Conservation (phyloP, 2,329 filamentous ascomycete genomes). For the Aspergillus sp. region DNA sequence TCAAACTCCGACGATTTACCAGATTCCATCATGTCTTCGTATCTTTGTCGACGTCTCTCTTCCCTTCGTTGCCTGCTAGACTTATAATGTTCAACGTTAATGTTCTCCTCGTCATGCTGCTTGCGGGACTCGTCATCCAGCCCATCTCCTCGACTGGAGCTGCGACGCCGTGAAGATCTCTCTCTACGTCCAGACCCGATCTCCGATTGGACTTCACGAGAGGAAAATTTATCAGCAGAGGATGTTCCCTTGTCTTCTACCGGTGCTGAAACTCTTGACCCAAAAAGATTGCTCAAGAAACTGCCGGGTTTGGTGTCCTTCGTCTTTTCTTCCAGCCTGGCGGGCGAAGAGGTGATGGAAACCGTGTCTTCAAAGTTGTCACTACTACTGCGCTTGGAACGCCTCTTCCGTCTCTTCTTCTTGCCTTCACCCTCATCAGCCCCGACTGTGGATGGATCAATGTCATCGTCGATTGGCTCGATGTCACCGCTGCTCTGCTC, state of each 20-base stretch:
- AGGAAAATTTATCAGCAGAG: constrained; percentile 30
- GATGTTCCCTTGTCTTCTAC: constrained; percentile 29
- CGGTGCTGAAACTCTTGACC: constrained; percentile 37
- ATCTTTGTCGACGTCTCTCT: constrained; percentile 38
- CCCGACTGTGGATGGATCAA: constrained; percentile 7
- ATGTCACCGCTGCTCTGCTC: constrained; percentile 26
- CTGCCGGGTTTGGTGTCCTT: constrained; percentile 35
- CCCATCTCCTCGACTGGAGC: constrained; percentile 47
- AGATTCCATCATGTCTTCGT: constrained; percentile 41
- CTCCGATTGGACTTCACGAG: constrained; percentile 41
- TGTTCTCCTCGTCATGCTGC: constrained; percentile 42
- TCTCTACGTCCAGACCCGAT: constrained; percentile 45
- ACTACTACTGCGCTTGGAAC: constrained; percentile 27
- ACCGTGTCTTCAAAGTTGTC: constrained; percentile 40
- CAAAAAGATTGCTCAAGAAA: constrained; percentile 43
- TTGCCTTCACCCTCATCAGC: constrained; percentile 26
- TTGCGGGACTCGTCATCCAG: constrained; percentile 34
- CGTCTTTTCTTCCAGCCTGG: constrained; percentile 35
- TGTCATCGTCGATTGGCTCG: constrained; percentile 22
- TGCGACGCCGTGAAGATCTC: constrained; percentile 43
- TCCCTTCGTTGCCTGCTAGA: constrained; percentile 38
- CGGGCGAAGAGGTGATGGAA: constrained; percentile 39
- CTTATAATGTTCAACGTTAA: constrained; percentile 35
- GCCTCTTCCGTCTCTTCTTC: constrained; percentile 30
- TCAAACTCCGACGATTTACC: constrained; percentile 35